Conservation (phyloP, 2,329 filamentous ascomycete genomes). For the Byssothecium circinans region DNA sequence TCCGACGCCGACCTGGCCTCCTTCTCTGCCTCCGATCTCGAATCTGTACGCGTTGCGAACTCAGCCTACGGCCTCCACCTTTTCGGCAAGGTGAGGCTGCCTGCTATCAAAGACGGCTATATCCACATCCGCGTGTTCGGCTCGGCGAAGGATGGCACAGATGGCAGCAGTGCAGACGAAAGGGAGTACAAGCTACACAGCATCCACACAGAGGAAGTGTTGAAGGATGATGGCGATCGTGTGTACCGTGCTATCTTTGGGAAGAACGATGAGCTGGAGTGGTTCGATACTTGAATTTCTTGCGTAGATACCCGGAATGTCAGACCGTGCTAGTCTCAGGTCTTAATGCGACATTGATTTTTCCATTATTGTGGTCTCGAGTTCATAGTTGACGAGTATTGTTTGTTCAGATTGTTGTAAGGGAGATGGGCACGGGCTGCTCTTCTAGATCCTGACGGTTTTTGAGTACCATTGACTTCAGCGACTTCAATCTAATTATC, state of each 20-base stretch:
- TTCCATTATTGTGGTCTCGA: no score
- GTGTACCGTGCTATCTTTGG: slow-evolving; percentile 38
- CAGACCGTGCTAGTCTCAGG: no score
- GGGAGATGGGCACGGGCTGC: no score
- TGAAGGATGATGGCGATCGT: slow-evolving; percentile 32
- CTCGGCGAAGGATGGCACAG: slow-evolving; percentile 36
- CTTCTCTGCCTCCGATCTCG: slow-evolving; percentile 29
- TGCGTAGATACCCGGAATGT: slow-evolving; percentile 5
- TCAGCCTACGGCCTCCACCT: slow-evolving; percentile 39
- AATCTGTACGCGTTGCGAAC: slow-evolving; percentile 30
- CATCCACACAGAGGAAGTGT: slow-evolving; percentile 38
- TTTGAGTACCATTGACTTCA: no score
- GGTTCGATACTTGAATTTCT: slow-evolving; percentile 37
- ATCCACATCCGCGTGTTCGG: slow-evolving; percentile 38
- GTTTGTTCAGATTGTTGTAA: no score
- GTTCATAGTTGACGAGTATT: no score
- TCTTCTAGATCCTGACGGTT: no score
- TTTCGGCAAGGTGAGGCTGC: slow-evolving; percentile 33
- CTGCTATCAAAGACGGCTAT: slow-evolving; percentile 26
- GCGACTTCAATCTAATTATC: no score
- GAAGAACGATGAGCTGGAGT: slow-evolving; percentile 33
- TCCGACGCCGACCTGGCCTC: slow-evolving; percentile 41
- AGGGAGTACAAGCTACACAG: slow-evolving; percentile 37
- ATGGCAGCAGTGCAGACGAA: slow-evolving; percentile 34
- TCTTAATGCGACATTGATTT: no score